phyloP scores from a whole-genome alignment of 768 basidiomycete species.

The Kwoniella pini region DNA sequence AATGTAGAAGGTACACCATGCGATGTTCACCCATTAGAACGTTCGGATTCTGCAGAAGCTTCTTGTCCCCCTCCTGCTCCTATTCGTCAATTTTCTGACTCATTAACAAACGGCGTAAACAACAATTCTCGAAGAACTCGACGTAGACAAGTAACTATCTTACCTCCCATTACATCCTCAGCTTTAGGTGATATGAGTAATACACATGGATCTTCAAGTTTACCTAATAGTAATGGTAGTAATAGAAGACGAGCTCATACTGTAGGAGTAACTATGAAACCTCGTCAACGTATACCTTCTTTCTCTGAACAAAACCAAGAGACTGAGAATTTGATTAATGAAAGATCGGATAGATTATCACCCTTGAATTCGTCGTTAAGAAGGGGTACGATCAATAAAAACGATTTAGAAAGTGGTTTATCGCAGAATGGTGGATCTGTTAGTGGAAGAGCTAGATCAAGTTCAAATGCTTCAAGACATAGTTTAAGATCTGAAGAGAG shows the following conservation, averaged over 20 bases:
- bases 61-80: not conserved
- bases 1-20: not conserved
- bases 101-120: too few species aligned
- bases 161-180: conserved; percentile 11
- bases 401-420: conserved; percentile 15
- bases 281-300: conserved; percentile 1
- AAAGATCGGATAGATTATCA: conserved; percentile 2
- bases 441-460: conserved; percentile 3
- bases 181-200: conserved; percentile 7
- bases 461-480: conserved; percentile 3
- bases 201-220: conserved; percentile 1
- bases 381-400: not conserved
- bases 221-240: not conserved
- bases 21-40: not conserved
- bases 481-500: not conserved
- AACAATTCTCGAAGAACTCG: not conserved
- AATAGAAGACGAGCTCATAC: conserved; percentile 16
- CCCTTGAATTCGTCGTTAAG: not conserved
- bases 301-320: not conserved
- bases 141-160: conserved; percentile 8
- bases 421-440: not conserved
- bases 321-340: not conserved
- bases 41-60: not conserved
- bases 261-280: conserved; percentile 9
- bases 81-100: too few species aligned